phyloP scores from a whole-genome alignment of 768 basidiomycete genomes.

The Trametes maxima region DNA sequence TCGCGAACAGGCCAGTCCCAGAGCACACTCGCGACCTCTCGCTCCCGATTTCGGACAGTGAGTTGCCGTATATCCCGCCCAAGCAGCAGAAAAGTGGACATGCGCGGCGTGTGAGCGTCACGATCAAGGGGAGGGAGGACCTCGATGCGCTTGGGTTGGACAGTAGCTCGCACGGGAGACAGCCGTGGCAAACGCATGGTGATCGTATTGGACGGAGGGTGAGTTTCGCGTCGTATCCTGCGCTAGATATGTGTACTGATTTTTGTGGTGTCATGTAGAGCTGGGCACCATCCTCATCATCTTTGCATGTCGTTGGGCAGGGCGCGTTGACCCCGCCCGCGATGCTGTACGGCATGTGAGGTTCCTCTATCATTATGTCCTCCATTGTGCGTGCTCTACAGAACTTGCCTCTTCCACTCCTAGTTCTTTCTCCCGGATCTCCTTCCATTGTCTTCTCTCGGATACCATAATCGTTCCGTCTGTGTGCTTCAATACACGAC shows the following conservation, averaged over 20 bases:
- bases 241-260: too few species aligned
- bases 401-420: too few species aligned
- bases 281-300: constrained; percentile 2
- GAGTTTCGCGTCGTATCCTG: background rate
- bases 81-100: constrained; percentile 40
- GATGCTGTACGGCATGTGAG: constrained; percentile 3
- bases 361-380: too few species aligned
- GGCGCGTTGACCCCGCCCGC: background rate
- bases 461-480: too few species aligned
- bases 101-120: constrained; percentile 43
- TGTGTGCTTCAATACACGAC: too few species aligned
- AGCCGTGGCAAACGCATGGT: constrained; percentile 27
- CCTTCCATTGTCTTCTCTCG: too few species aligned
- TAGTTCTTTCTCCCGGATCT: too few species aligned
- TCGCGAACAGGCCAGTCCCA: background rate
- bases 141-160: constrained; percentile 27
- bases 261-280: too few species aligned
- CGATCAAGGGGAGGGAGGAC: constrained; percentile 37
- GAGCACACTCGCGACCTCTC: background rate
- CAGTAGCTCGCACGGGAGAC: constrained; percentile 11
- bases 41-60: constrained; percentile 16
- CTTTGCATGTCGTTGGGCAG: background rate
- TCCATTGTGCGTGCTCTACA: too few species aligned
- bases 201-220: constrained; percentile 20
- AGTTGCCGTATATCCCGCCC: constrained; percentile 37